Evolutionary conservation across 1,284 basidiomycete species (phyloP).

Genomic region (Earliella scabrosa): DNA sequence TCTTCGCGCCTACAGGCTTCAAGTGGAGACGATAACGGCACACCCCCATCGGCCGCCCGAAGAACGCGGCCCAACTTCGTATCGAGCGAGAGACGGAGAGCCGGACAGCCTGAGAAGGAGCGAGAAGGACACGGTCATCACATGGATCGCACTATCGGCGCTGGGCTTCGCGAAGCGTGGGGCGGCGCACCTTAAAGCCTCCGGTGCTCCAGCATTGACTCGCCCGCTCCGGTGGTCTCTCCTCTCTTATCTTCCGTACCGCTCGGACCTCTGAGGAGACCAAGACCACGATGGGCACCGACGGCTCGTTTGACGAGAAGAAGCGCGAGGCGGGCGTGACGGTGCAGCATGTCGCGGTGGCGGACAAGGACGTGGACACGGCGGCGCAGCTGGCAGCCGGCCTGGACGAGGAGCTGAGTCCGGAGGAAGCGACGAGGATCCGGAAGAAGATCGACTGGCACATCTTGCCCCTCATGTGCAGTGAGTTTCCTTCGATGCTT

Average conservation of each 20-base stretch:
- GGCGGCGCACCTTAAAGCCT: slow-evolving; percentile 8
- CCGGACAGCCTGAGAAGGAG: slow-evolving; percentile 24
- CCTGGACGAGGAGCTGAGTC: slow-evolving; percentile 46
- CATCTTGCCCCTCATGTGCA: slow-evolving; percentile 72
- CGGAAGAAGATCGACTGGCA: slow-evolving; percentile 70
- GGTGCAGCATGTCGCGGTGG: slow-evolving; percentile 29
- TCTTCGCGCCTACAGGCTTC: too few species aligned
- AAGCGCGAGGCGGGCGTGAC: slow-evolving; percentile 21
- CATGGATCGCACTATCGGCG: slow-evolving; percentile 19
- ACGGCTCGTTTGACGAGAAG: slow-evolving; percentile 28
- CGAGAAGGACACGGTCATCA: too few species aligned
- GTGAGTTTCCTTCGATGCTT: slow-evolving; percentile 44
- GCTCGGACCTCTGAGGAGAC: neutral
- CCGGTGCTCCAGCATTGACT: neutral
- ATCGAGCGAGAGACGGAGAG: slow-evolving; percentile 1
- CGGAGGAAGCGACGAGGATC: slow-evolving; percentile 52
- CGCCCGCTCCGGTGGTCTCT: neutral
- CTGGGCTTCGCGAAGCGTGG: neutral
- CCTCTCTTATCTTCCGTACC: neutral
- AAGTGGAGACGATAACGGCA: too few species aligned
- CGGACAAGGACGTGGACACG: slow-evolving; percentile 53
- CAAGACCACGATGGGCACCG: slow-evolving; percentile 18
- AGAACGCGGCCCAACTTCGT: too few species aligned
- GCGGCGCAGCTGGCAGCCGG: slow-evolving; percentile 56
- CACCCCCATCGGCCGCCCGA: too few species aligned